Conservation (phyloP, 257 asterid genomes). For the Salvia splendens region DNA sequence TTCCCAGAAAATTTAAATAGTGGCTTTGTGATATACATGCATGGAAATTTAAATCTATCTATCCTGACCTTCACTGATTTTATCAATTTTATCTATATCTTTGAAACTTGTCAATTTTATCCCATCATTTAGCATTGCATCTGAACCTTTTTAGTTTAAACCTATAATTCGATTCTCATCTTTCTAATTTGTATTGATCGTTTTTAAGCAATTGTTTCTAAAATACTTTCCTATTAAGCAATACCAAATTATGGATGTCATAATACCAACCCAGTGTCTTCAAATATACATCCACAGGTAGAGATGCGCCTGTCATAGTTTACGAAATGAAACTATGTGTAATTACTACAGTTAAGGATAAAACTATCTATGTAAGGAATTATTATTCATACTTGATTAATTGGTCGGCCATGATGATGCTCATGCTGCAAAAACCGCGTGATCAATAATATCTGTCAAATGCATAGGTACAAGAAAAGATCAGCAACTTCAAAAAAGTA, state of each 20-base stretch:
- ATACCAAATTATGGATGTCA: background rate
- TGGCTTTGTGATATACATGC: constrained; percentile 16
- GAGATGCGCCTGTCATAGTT: constrained; percentile 14
- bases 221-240: background rate
- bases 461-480: constrained; percentile 30
- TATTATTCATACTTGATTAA: constrained; percentile 59
- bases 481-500: constrained; percentile 36
- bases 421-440: constrained; percentile 97
- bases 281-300: constrained; percentile 15
- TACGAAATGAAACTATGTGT: background rate
- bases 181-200: too few species aligned
- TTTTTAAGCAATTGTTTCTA: too few species aligned
- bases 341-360: background rate
- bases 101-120: too few species aligned
- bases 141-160: too few species aligned
- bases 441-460: constrained; percentile 72
- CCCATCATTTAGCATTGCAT: too few species aligned
- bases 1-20: constrained; percentile 7
- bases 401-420: constrained; percentile 91
- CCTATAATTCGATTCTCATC: too few species aligned
- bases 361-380: constrained; percentile 16
- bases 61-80: too few species aligned
- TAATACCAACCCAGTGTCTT: constrained; percentile 21
- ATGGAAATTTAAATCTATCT: background rate
- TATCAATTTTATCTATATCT: too few species aligned